These are phyloP conservation scores for Raffaelea deltoideospora DNA, from an alignment of 2,329 filamentous ascomycete species.

Conservation along the genomic window DNA sequence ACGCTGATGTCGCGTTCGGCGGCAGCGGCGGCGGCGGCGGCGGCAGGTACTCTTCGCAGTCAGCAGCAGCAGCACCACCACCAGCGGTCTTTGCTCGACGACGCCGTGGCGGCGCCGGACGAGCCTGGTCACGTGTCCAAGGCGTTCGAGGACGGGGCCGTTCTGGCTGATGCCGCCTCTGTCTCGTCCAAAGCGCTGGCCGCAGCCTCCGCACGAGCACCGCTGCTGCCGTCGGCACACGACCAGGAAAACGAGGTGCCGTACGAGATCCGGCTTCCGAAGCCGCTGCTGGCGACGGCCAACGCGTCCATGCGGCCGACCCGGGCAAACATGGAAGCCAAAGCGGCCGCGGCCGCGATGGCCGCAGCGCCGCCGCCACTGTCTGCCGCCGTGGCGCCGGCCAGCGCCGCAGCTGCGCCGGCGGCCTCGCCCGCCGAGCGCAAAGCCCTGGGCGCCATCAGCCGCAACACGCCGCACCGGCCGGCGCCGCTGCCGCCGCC, in stretches of 20 bases:
- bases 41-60: too few species aligned
- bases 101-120: too few species aligned
- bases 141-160: too few species aligned
- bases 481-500: constrained; percentile 66
- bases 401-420: not conserved
- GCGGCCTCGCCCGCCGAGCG: constrained; percentile 27
- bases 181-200: not conserved
- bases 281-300: constrained; percentile 26
- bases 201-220: not conserved
- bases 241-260: constrained; percentile 80
- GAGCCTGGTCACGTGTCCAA: too few species aligned
- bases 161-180: too few species aligned
- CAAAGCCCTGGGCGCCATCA: constrained; percentile 37
- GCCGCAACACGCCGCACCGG: constrained; percentile 58
- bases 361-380: not conserved
- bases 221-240: constrained; percentile 38
- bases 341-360: not conserved
- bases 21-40: not conserved
- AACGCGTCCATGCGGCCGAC: constrained; percentile 22
- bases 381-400: not conserved
- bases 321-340: constrained; percentile 29
- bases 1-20: constrained; percentile 13
- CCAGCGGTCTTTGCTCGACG: too few species aligned
- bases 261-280: constrained; percentile 47
- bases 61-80: not conserved